phyloP scores from a whole-genome alignment of 805 yeast species.

The Myxozyma udenii region DNA sequence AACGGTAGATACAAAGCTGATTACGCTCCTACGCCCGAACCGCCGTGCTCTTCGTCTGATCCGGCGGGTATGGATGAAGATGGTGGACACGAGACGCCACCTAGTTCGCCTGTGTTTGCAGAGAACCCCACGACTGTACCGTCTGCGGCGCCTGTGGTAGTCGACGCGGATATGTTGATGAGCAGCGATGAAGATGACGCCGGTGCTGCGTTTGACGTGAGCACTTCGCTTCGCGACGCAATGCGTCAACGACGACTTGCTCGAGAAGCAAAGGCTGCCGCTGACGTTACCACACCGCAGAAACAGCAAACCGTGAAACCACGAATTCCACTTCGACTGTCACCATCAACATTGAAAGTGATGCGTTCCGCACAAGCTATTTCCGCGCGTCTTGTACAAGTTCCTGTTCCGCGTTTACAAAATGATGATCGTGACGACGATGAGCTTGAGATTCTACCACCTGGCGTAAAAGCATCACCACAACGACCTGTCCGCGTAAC shows the following conservation, averaged over 20 bases:
- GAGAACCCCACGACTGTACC: neutral
- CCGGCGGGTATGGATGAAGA: neutral
- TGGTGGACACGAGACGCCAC: constrained; percentile 1
- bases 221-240: neutral
- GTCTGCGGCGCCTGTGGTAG: neutral
- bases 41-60: constrained; percentile 1
- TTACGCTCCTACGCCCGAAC: neutral
- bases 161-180: neutral
- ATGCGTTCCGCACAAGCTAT: too few species aligned
- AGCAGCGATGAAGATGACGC: neutral
- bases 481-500: constrained; percentile 4
- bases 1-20: constrained; percentile 6
- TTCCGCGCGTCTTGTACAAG: too few species aligned
- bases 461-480: constrained; percentile 1
- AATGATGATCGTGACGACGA: neutral
- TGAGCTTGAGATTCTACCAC: constrained; percentile 16
- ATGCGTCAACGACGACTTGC: neutral
- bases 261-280: too few species aligned
- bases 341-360: too few species aligned
- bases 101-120: constrained; percentile 5
- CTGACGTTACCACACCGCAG: too few species aligned
- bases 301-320: too few species aligned
- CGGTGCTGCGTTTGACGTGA: neutral
- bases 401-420: too few species aligned
- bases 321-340: too few species aligned